Percentiles rank a stretch among this genome's conserved stretches.
Evolutionary conservation across 2,329 filamentous ascomycete species (phyloP).

Genomic region (Fusarium setosum): DNA sequence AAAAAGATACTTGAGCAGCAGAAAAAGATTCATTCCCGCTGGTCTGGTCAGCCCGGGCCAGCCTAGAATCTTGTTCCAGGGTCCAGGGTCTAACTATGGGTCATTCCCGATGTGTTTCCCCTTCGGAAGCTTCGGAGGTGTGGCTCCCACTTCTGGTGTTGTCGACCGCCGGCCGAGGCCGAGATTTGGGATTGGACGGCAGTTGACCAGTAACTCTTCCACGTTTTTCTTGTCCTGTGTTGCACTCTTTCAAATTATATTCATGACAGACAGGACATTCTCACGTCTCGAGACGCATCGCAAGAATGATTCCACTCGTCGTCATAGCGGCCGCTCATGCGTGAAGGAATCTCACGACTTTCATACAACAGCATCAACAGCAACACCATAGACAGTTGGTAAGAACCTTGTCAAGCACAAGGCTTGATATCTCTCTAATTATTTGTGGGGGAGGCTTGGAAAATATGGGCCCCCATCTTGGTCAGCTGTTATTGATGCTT

Average conservation of each 20-base stretch:
- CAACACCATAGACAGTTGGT: not conserved
- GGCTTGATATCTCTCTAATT: no score
- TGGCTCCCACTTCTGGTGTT: no score
- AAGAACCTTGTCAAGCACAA: no score
- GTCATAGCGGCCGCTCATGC: not conserved
- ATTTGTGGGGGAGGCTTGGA: not conserved
- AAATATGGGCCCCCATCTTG: not conserved
- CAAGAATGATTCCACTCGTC: not conserved
- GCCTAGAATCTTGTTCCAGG: not conserved
- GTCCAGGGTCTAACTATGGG: conserved; percentile 1
- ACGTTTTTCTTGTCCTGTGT: not conserved
- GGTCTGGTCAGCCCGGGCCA: not conserved
- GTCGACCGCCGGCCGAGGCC: no score
- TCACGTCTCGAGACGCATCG: not conserved
- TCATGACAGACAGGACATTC: not conserved
- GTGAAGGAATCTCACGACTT: not conserved
- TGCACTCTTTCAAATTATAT: not conserved
- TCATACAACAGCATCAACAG: not conserved
- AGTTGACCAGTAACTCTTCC: not conserved
- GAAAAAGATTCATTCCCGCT: not conserved
- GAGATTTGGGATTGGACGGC: conserved; percentile 26
- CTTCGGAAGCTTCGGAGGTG: conserved; percentile 31
- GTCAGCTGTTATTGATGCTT: conserved; percentile 32
- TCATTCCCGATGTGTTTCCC: not conserved
- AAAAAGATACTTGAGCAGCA: conserved; percentile 26